Base-by-base conservation (phyloP, 2,329 filamentous ascomycete genomes). In the Cryphonectria japonica region DNA sequence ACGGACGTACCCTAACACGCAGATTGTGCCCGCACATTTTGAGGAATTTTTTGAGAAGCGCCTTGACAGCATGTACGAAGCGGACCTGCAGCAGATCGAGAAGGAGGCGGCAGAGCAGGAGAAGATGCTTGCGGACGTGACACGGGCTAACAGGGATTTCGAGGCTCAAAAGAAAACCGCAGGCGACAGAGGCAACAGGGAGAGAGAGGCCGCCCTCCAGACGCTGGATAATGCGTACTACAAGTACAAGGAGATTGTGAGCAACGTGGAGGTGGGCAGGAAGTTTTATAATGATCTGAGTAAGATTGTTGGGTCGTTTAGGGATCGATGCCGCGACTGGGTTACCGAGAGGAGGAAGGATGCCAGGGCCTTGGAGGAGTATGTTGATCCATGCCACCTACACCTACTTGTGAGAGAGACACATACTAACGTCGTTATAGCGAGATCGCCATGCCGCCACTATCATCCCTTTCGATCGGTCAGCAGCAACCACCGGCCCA, bases 261-360 rank as follows among this genome's bases (percentile, higher is more conserved):
- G 89, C 74, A 97, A 98, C 78, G 86, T 98, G 2, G 95, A 98
- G 75, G 93, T 92, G 0, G 96, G 94, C 0, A 87, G 95, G 68
- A 98, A 96, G 79, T 99, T 99, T 79, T 99, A 98, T 83, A 99
- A 99, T 76, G 95, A 98, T 78, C 86, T 99, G 5, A 93, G 92
- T 63, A 93, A 92, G 80, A 94, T 98, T 73, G 93, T 97, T 0
- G 91, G 90, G 0, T 83, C 84, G 13, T 98, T 98, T 79, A 87
- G 94, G 26, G 95, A 98, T 75, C 80, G 85, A 69, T 92, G 93
- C 50, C 91, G 90, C 75, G 88, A 87, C 1, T 98, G 97, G 85
- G 92, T 92, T 0, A 91, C 94, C 39, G 89, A 94, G 78, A 86
- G 96, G 67, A 88, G 94, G 66, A 89, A 92, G 74, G 95, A 98